Conservation (phyloP, 257 asterid genomes). For the Salvia miltiorrhiza region DNA sequence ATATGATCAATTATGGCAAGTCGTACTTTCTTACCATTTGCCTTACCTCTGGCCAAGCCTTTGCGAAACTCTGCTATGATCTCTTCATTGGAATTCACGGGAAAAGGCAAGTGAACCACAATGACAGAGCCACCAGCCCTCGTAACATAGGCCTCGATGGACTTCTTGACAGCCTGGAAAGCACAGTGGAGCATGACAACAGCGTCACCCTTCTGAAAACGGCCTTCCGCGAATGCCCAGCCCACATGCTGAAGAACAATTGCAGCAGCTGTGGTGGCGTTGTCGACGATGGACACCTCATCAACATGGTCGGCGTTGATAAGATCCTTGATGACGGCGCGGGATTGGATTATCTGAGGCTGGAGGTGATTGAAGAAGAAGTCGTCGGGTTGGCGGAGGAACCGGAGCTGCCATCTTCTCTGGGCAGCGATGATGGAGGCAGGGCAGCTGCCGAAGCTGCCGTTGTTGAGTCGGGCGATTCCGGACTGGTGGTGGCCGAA, state of each 20-base stretch:
- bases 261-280: slow-evolving; percentile 96
- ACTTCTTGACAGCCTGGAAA: slow-evolving; percentile 89
- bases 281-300: slow-evolving; percentile 90
- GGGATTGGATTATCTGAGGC: slow-evolving; percentile 64
- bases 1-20: slow-evolving; percentile 91
- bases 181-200: slow-evolving; percentile 99
- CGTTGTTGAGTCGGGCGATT: slow-evolving; percentile 82
- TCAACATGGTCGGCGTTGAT: slow-evolving; percentile 87
- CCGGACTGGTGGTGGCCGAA: slow-evolving; percentile 73
- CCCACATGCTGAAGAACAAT: slow-evolving; percentile 90
- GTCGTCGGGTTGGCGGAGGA: slow-evolving; percentile 89
- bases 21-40: slow-evolving; percentile 73
- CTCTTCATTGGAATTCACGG: slow-evolving; percentile 67
- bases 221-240: slow-evolving; percentile 89
- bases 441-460: slow-evolving; percentile 96
- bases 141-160: slow-evolving; percentile 90
- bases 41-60: slow-evolving; percentile 75
- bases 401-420: slow-evolving; percentile 76
- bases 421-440: slow-evolving; percentile 86
- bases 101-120: slow-evolving; percentile 84
- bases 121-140: slow-evolving; percentile 94
- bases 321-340: slow-evolving; percentile 64
- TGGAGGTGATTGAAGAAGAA: slow-evolving; percentile 82
- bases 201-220: slow-evolving; percentile 85
- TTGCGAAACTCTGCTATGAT: slow-evolving; percentile 74